Base-by-base conservation (phyloP, 2,329 filamentous ascomycete genomes). In the Penicillium concentricum region DNA sequence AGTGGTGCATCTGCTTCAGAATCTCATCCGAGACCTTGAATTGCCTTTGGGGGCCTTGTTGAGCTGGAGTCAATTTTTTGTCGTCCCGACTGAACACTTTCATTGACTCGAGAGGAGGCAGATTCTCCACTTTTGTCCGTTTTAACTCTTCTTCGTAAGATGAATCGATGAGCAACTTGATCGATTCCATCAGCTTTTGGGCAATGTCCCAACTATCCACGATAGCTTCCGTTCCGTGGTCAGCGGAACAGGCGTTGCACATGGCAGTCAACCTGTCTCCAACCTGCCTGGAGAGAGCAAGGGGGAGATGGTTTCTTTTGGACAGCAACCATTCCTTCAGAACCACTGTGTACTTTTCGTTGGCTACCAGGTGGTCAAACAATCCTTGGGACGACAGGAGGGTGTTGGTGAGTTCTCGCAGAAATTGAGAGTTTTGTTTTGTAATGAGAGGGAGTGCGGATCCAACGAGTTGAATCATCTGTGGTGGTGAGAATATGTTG, bases 311-410 rank as follows among this genome's bases (percentile, higher is more conserved):
- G 12, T 53, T 58, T 9, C 55, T 54, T 32, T 51, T 51, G 7
- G 44, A 49, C 5, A 54, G 16, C 13, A 62, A 15, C 58, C 51
- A 60, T 22, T 37, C 32, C 26, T 61, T 59, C 32, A 62, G 8
- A 7, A 53, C 34, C 16, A 15, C 18, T 16, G 34, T 48, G 34
- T 59, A 50, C 0, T 35, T 42, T 32, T 61, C 58, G 13, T 62
- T 47, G 5, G 55, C 44, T 2, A 61, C 28, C 12, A 62, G 38
- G 10, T 52, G 24, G 9, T 62, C 52, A 5, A 62, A 52, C 24
- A 61, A 28, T 15, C 32, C 37, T 12, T 54, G 37, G 2, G 49
- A 35, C 6, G 30, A 20, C 6, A 62, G 28, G 2, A 61, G 32
- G 4, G 46, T 37, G 2, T 49, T 47, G 4, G 39, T 47, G 9